A percentile compares a stretch with the other conserved stretches of the same genome.
Conservation (phyloP, 164 flowering plant genomes). For the Vitis cinerea region DNA sequence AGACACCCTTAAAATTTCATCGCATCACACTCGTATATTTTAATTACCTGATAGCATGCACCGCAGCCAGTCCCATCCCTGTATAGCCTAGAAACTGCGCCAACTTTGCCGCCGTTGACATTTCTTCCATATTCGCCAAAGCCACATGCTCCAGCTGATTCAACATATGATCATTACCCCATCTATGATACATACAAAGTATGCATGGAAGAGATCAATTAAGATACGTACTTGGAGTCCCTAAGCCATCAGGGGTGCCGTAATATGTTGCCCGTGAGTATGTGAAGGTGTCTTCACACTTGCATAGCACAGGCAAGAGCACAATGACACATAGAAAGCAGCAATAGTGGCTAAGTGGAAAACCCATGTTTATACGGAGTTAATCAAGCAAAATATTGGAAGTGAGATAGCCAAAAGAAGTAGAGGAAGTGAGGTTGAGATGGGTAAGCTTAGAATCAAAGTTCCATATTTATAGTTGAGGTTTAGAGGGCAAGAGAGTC, state of each 20-base stretch:
- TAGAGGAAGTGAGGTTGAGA: conserved; percentile 1
- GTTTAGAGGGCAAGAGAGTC: background rate
- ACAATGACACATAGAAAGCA: conserved; percentile 21
- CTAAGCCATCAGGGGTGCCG: conserved; percentile 83
- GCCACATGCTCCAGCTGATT: conserved; percentile 88
- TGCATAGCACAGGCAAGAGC: conserved; percentile 42
- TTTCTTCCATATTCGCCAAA: conserved; percentile 76
- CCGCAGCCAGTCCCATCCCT: conserved; percentile 82
- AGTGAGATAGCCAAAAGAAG: background rate
- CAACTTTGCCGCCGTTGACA: conserved; percentile 63
- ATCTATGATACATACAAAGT: no score
- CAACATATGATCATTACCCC: no score
- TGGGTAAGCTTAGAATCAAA: conserved; percentile 5
- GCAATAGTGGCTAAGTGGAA: background rate
- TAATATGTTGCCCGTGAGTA: conserved; percentile 72
- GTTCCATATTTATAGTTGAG: conserved; percentile 29
- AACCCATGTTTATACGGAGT: conserved; percentile 9
- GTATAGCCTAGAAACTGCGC: conserved; percentile 61
- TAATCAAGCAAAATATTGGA: background rate
- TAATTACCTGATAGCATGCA: conserved; percentile 74
- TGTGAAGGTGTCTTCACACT: conserved; percentile 35
- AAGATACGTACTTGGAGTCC: conserved; percentile 60
- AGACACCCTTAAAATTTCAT: background rate
- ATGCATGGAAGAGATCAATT: no score
- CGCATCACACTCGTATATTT: background rate